Evolutionary conservation across 2,329 filamentous ascomycete species (phyloP).

Genomic region (Intubia oerlemansii): DNA sequence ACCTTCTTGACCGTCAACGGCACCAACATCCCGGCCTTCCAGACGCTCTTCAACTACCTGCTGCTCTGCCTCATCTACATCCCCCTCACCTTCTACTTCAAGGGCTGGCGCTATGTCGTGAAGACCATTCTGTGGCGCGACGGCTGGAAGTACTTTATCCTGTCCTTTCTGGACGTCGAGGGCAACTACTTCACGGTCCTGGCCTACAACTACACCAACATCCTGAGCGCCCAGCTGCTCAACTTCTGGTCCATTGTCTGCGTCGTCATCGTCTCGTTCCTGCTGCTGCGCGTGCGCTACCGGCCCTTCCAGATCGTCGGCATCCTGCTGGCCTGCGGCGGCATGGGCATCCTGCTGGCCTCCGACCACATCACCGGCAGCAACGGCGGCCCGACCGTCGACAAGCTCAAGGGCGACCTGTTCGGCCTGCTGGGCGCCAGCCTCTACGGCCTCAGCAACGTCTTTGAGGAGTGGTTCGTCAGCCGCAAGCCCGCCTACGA

Average conservation of each 20-base stretch:
- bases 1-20: constrained; percentile 42
- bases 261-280: constrained; percentile 68
- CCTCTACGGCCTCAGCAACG: constrained; percentile 79
- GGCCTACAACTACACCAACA: constrained; percentile 80
- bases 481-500: constrained; percentile 75
- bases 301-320: constrained; percentile 61
- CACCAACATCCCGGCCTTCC: constrained; percentile 81
- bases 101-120: constrained; percentile 52
- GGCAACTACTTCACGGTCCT: constrained; percentile 97
- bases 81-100: constrained; percentile 53
- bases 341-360: constrained; percentile 68
- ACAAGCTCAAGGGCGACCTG: constrained; percentile 76
- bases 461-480: constrained; percentile 87
- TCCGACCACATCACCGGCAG: constrained; percentile 67
- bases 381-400: constrained; percentile 44
- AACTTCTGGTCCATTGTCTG: constrained; percentile 98
- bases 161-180: constrained; percentile 83
- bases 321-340: constrained; percentile 78
- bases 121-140: constrained; percentile 38
- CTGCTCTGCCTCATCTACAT: constrained; percentile 69
- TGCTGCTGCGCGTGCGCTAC: constrained; percentile 74
- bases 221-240: constrained; percentile 81
- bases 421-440: constrained; percentile 80
- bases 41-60: constrained; percentile 88
- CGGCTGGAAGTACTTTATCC: constrained; percentile 86